phyloP scores from a whole-genome alignment of 768 basidiomycete genomes.

The Suillus brevipes region DNA sequence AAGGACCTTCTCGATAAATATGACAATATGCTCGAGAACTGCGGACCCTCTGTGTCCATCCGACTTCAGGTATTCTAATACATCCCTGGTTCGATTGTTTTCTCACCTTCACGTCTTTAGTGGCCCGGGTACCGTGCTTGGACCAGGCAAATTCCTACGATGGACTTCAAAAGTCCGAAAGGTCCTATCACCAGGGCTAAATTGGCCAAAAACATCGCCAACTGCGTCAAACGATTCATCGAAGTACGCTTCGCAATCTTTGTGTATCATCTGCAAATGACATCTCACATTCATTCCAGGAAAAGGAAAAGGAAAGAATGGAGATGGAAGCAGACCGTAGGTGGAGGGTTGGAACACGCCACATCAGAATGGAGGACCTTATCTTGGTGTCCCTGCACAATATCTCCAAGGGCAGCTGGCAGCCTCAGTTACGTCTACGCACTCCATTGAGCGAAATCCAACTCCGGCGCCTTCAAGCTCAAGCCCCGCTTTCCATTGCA shows the following conservation, averaged over 20 bases:
- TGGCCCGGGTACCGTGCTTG: slow-evolving; percentile 81
- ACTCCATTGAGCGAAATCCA: not conserved
- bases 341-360: slow-evolving; percentile 59
- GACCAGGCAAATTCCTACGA: slow-evolving; percentile 80
- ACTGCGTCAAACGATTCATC: slow-evolving; percentile 71
- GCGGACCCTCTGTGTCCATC: slow-evolving; percentile 80
- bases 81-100: not conserved
- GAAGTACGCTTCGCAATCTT: slow-evolving; percentile 37
- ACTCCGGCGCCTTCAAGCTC: not conserved
- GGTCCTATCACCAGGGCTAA: slow-evolving; percentile 76
- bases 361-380: slow-evolving; percentile 66
- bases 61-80: slow-evolving; percentile 59
- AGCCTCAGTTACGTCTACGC: slow-evolving; percentile 67
- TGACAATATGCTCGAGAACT: slow-evolving; percentile 64
- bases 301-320: slow-evolving; percentile 47
- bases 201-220: slow-evolving; percentile 77
- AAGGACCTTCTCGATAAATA: slow-evolving; percentile 57
- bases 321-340: slow-evolving; percentile 62
- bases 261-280: slow-evolving; percentile 11
- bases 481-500: too few relatives aligned
- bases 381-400: slow-evolving; percentile 79
- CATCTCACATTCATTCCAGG: slow-evolving; percentile 36
- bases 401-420: slow-evolving; percentile 81
- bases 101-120: slow-evolving; percentile 35
- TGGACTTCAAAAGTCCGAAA: slow-evolving; percentile 77